A percentile compares a stretch with the other conserved stretches of the same genome.
Evolutionary conservation across 768 basidiomycete genomes (phyloP).

Genomic region (Vararia minispora): DNA sequence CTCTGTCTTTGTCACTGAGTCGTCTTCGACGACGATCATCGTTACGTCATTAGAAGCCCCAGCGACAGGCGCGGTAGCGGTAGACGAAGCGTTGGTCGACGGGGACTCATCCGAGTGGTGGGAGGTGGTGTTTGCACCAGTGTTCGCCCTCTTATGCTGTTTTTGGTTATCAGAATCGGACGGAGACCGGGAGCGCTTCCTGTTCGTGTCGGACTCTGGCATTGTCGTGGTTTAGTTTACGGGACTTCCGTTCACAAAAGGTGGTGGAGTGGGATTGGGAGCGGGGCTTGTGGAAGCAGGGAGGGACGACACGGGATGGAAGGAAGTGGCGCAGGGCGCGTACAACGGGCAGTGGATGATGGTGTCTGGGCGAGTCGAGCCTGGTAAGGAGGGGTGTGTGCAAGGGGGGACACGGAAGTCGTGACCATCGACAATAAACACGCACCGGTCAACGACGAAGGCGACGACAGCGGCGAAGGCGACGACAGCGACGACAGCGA

Average conservation of each 20-base stretch:
- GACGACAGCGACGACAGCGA: not conserved
- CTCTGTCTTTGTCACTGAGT: constrained; percentile 26
- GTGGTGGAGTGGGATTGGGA: constrained; percentile 20
- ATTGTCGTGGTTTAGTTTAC: constrained; percentile 40
- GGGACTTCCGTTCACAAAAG: constrained; percentile 29
- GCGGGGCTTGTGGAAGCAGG: constrained; percentile 19
- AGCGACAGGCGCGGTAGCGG: constrained; percentile 21
- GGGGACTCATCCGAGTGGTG: constrained; percentile 39
- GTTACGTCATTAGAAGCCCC: constrained; percentile 45
- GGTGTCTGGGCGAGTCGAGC: constrained; percentile 13
- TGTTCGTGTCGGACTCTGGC: constrained; percentile 78
- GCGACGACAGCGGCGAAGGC: constrained; percentile 7
- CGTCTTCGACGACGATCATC: constrained; percentile 42
- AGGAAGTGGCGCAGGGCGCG: constrained; percentile 13
- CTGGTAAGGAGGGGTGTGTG: constrained; percentile 19
- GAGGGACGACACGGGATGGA: constrained; percentile 15
- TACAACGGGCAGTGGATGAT: constrained; percentile 11
- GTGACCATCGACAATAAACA: constrained; percentile 3
- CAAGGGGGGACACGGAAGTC: constrained; percentile 14
- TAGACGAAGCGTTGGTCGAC: constrained; percentile 31
- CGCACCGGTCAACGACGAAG: constrained; percentile 1
- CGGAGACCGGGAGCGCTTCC: constrained; percentile 81
- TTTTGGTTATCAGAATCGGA: constrained; percentile 74
- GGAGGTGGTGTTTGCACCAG: constrained; percentile 50
- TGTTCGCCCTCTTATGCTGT: constrained; percentile 76